A percentile compares a stretch with the other conserved stretches of the same genome.
Evolutionary conservation across 371 early-diverging fungal genomes (phyloP).

Genomic region (Mortierella sp.): DNA sequence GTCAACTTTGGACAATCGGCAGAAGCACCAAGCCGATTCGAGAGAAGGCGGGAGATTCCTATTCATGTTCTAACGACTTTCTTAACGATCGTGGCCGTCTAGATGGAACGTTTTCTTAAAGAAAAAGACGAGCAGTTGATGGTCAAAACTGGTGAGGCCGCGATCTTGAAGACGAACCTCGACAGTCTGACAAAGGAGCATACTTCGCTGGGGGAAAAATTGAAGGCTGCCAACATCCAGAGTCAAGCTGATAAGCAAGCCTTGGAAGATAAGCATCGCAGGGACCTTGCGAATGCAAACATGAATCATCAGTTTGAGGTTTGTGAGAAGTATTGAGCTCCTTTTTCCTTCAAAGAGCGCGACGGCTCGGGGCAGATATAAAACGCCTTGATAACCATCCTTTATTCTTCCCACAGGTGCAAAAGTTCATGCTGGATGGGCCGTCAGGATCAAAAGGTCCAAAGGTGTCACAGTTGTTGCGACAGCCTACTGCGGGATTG

Average conservation of each 20-base stretch:
- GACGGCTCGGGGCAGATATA: too few relatives aligned
- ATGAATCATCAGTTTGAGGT: constrained; percentile 43
- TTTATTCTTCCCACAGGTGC: constrained; percentile 1
- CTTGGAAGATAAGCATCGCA: constrained; percentile 21
- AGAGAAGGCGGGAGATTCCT: too few relatives aligned
- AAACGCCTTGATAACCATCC: too few relatives aligned
- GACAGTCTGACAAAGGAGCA: constrained; percentile 4
- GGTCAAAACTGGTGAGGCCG: constrained; percentile 28
- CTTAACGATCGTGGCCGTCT: background rate
- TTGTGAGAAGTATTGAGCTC: background rate
- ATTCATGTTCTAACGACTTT: too few relatives aligned
- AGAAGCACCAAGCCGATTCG: too few relatives aligned
- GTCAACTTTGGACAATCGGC: too few relatives aligned
- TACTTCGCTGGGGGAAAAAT: constrained; percentile 1
- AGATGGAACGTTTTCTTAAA: constrained; percentile 24
- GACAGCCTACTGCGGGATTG: background rate
- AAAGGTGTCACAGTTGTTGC: constrained; percentile 9
- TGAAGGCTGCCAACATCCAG: constrained; percentile 1
- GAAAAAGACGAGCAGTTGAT: constrained; percentile 17
- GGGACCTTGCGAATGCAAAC: constrained; percentile 17
- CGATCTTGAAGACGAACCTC: constrained; percentile 23
- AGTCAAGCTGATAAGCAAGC: constrained; percentile 8
- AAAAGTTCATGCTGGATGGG: constrained; percentile 9
- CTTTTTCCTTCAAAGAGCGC: too few relatives aligned
- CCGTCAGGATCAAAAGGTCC: background rate